Evolutionary conservation across 805 yeast genomes (phyloP), one percentile per base, ranked within the genome.

Genomic region (Saturnispora gosingensis): DNA sequence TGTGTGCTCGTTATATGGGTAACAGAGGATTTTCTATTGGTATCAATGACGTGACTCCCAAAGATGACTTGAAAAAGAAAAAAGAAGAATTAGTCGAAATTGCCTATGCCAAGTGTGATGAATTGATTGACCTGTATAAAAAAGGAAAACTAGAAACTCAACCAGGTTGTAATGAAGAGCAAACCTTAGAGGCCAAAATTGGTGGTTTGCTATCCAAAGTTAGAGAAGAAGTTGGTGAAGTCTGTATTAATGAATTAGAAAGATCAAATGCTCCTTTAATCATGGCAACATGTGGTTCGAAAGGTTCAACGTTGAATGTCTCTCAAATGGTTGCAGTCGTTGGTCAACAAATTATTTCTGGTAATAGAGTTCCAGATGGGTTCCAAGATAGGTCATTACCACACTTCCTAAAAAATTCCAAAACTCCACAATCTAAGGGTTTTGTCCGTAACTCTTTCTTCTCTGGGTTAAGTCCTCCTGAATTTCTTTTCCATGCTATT

Each of bases 251-350:
- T 50, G 98, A 93, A 69, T 74, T 93, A 53, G 97, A 87, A 58
- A 80, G 84, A 49, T 78, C 88, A 48, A 93, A 93, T 66, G 96
- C 99, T 24, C 99, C 99, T 40, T 77, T 93, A 63, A 91, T 93
- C 65, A 93, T 93, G 99, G 97, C 99, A 11, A 88, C 96, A 1
- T 93, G 98, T 77, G 99, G 99, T 60, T 91, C 98, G 42, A 93
- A 93, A 69, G 99, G 99, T 70, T 93, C 98, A 39, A 89, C 97
- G 0, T 78, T 95, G 56, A 93, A 93, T 68, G 99, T 93, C 30
- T 93, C 99, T 13, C 99, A 93, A 74, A 93, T 93, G 99, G 98
- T 93, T 77, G 99, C 99, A 0, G 97, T 91, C 66, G 99, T 93
- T 28, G 99, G 99, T 51, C 99, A 93, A 72, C 99, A 93, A 71